Conservation (phyloP, 2,329 filamentous ascomycete species). For the Dothidotthia symphoricarpi region DNA sequence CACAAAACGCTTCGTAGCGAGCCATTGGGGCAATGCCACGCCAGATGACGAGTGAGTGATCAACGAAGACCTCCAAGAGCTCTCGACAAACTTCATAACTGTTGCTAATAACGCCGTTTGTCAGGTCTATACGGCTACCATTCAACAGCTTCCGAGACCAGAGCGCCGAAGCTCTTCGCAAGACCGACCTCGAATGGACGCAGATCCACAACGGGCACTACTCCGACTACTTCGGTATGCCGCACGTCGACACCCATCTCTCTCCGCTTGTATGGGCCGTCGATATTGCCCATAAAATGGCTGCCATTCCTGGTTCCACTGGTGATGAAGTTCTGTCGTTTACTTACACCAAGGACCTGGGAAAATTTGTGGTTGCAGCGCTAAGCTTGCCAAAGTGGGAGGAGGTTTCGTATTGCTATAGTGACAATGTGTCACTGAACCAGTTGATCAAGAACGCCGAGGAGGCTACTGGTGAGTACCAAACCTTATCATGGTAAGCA, state of each 20-base stretch:
- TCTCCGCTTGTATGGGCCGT: constrained; percentile 11
- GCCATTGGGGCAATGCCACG: constrained; percentile 13
- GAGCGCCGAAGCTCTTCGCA: constrained; percentile 12
- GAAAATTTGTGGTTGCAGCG: constrained; percentile 12
- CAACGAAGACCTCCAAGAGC: constrained; percentile 1
- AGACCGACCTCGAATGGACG: constrained; percentile 28
- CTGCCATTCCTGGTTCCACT: constrained; percentile 16
- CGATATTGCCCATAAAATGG: constrained; percentile 15
- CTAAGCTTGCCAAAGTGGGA: constrained; percentile 35
- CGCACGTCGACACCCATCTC: constrained; percentile 20
- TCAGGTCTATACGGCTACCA: constrained; percentile 7
- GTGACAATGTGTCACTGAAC: constrained; percentile 49
- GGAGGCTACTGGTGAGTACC: constrained; percentile 24
- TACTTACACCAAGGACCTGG: constrained; percentile 21
- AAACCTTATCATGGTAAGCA: background rate
- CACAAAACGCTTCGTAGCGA: constrained; percentile 17
- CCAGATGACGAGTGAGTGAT: constrained; percentile 14
- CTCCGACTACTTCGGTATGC: constrained; percentile 34
- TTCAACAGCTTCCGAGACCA: constrained; percentile 9
- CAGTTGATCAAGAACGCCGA: constrained; percentile 47
- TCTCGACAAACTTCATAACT: background rate
- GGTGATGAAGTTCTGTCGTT: constrained; percentile 14
- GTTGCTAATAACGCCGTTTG: constrained; percentile 1
- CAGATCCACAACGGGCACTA: constrained; percentile 28
- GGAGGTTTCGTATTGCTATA: constrained; percentile 20